These are phyloP conservation scores for Apostasia shenzhenica DNA, from an alignment of 106 monocot species.

Conservation along the genomic window DNA sequence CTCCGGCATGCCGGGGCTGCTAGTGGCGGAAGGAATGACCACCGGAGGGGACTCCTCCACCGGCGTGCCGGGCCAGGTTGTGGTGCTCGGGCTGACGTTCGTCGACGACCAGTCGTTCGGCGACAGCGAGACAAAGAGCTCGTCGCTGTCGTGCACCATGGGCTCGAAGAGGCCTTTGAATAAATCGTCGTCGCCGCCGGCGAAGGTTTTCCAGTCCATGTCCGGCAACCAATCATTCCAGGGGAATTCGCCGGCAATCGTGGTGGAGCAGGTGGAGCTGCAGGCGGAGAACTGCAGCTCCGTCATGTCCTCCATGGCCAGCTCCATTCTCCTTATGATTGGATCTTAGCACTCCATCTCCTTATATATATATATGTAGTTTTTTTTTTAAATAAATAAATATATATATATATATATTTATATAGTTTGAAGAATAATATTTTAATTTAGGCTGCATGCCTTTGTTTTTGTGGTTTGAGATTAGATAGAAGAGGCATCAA, in stretches of 20 bases:
- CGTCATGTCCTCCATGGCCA: slow-evolving; percentile 16
- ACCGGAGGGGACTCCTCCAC: background rate
- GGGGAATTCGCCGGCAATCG: slow-evolving; percentile 3
- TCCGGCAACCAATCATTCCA: slow-evolving; percentile 21
- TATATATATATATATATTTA: background rate
- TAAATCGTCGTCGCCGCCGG: slow-evolving; percentile 6
- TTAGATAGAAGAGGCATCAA: too few species aligned
- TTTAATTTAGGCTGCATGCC: too few species aligned
- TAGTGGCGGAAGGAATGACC: background rate
- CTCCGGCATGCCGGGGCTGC: background rate
- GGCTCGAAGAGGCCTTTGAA: slow-evolving; percentile 25
- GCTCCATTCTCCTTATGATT: slow-evolving; percentile 10
- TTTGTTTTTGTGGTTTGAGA: too few species aligned
- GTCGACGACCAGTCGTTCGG: background rate
- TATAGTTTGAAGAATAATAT: too few species aligned
- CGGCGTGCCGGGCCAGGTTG: background rate
- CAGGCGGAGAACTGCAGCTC: slow-evolving; percentile 26
- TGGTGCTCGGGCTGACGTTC: background rate
- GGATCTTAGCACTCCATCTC: background rate
- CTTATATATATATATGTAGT: background rate
- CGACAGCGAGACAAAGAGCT: too few species aligned
- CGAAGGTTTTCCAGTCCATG: slow-evolving; percentile 22
- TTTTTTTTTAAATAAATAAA: too few species aligned
- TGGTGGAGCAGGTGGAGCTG: slow-evolving; percentile 20
- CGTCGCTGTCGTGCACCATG: slow-evolving; percentile 14